These are phyloP conservation scores for Penicillium pulvis DNA, from an alignment of 495 filamentous ascomycete species.

Conservation along the genomic window DNA sequence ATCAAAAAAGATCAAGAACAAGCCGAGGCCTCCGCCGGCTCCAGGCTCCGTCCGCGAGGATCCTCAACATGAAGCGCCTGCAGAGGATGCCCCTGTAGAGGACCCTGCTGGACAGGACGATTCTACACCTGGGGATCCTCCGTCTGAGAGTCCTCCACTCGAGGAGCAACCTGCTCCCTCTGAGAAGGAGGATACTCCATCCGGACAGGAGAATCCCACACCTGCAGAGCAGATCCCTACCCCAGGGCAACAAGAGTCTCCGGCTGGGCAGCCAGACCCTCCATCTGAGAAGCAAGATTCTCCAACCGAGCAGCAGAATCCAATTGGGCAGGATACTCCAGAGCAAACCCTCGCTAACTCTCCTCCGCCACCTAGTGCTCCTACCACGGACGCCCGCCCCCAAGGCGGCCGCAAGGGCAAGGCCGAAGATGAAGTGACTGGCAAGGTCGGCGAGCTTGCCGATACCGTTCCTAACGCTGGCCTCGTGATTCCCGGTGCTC, in stretches of 20 bases:
- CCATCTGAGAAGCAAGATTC: background rate
- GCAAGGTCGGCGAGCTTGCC: constrained; percentile 3
- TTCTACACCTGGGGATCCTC: background rate
- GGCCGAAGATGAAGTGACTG: constrained; percentile 9
- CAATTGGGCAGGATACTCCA: background rate
- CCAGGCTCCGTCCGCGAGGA: constrained; percentile 8
- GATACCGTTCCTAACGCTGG: constrained; percentile 7
- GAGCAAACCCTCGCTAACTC: constrained; percentile 15
- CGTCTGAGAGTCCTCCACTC: background rate
- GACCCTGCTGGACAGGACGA: background rate
- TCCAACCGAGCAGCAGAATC: background rate
- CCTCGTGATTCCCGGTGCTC: constrained; percentile 14
- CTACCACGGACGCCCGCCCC: constrained; percentile 15
- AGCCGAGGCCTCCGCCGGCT: constrained; percentile 16
- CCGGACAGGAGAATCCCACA: background rate
- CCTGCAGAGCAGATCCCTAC: background rate
- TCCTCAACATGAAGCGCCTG: background rate
- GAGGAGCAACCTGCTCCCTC: background rate
- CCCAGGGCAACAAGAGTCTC: background rate
- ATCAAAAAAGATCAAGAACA: constrained; percentile 18
- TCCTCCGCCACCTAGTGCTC: constrained; percentile 8
- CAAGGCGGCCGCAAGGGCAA: constrained; percentile 20
- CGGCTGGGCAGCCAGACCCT: background rate
- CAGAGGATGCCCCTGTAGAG: background rate
- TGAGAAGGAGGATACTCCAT: background rate